Conservation (phyloP, 2,329 filamentous ascomycete species). For the Nemania bipapillata region DNA sequence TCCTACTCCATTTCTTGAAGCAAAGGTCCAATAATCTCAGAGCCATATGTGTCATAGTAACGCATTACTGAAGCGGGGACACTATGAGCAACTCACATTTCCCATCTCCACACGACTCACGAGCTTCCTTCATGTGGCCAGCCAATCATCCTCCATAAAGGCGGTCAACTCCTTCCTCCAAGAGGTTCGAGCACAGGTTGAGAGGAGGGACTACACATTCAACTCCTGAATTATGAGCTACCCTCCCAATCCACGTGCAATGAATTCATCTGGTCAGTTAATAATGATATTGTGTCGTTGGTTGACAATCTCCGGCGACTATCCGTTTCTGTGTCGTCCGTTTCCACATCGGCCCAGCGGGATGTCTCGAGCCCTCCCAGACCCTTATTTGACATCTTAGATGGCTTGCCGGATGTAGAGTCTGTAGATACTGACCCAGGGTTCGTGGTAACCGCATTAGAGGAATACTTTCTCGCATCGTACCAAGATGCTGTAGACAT, state of each 20-base stretch:
- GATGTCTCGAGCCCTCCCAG: slow-evolving; percentile 1
- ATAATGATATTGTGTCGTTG: slow-evolving; percentile 1
- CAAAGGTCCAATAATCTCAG: neutral
- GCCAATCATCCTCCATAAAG: neutral
- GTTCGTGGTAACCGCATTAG: neutral
- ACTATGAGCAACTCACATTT: neutral
- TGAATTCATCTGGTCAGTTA: slow-evolving; percentile 12
- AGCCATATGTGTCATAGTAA: neutral
- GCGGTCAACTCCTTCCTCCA: neutral
- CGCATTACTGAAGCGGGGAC: neutral
- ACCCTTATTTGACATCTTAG: neutral
- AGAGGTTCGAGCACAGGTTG: neutral
- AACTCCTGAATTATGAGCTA: neutral
- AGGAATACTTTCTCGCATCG: too few relatives aligned
- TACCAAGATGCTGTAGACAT: too few relatives aligned
- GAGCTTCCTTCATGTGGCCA: neutral
- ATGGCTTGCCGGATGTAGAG: neutral
- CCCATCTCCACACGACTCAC: neutral
- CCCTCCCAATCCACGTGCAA: neutral
- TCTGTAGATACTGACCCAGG: neutral
- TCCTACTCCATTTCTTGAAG: slow-evolving; percentile 21
- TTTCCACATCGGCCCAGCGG: slow-evolving; percentile 8
- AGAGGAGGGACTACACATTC: neutral
- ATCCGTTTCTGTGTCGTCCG: neutral
- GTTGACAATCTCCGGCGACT: slow-evolving; percentile 19